Evolutionary conservation across 805 yeast genomes (phyloP), one percentile per base, ranked within the genome.

Genomic region (Pichia heedii): DNA sequence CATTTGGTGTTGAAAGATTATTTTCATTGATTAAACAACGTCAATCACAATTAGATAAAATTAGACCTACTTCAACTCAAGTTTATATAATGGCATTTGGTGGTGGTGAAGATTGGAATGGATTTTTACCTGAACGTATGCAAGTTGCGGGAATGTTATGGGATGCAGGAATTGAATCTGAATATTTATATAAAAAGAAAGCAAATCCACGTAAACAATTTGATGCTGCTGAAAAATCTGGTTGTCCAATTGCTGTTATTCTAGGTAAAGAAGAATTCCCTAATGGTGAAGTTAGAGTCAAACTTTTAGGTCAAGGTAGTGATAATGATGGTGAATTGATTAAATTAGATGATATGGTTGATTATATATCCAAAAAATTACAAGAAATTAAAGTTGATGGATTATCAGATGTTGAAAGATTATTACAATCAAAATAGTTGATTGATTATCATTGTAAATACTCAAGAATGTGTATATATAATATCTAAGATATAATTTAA

Each of bases 11-110:
- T 43, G 98, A 93, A 68, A 79, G 98, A 63, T 66, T 93, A 50
- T 93, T 93, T 62, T 87, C 97, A 9, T 67, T 93, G 47, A 79
- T 93, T 55, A 88, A 85, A 62, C 81, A 85, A 41, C 77, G 95
- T 61, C 72, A 75, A 36, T 76, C 76, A 26, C 65, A 77, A 42
- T 73, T 76, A 53, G 79, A 79, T 27, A 70, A 73, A 53, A 71
- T 89, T 44, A 78, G 93, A 54, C 79, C 97, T 30, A 74, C 89
- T 24, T 79, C 90, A 33, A 94, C 98, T 18, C 95, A 93, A 63
- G 97, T 86, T 13, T 93, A 72, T 58, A 82, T 93, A 40, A 89
- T 93, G 96, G 97, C 98, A 1, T 89, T 93, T 58, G 98, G 98
- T 52, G 97, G 97, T 57, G 98, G 97, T 56, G 84, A 84, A 55